These are phyloP conservation scores for Pichia kudriavzevii DNA, from an alignment of 1,139 yeast genomes.

Conservation along the genomic window DNA sequence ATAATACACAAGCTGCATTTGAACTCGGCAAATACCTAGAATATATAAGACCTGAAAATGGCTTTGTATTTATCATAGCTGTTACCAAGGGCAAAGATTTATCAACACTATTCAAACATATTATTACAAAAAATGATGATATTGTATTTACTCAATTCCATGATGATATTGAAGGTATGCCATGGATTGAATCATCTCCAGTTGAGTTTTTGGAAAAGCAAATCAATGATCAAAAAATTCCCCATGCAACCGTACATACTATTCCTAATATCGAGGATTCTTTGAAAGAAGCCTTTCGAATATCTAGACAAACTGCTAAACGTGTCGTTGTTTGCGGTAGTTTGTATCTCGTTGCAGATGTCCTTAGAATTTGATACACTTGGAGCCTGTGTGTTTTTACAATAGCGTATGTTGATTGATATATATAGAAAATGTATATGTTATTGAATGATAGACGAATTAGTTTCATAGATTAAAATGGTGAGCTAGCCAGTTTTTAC, in stretches of 20 bases:
- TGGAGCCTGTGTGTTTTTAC: too few species aligned
- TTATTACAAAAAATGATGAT: conserved; percentile 44
- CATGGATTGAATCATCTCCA: conserved; percentile 53
- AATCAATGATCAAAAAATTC: conserved; percentile 31
- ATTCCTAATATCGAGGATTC: conserved; percentile 18
- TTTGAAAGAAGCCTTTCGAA: conserved; percentile 16
- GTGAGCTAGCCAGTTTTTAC: conserved; percentile 5
- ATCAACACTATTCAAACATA: conserved; percentile 41
- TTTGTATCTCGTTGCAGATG: conserved; percentile 66
- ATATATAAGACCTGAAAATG: conserved; percentile 22
- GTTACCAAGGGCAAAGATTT: conserved; percentile 69
- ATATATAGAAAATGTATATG: too few species aligned
- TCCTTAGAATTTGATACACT: conserved; percentile 34
- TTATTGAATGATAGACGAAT: too few species aligned
- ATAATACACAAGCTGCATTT: conserved; percentile 74
- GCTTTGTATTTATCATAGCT: conserved; percentile 60
- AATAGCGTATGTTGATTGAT: too few species aligned
- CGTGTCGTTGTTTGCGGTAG: conserved; percentile 63
- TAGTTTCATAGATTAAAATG: too few species aligned
- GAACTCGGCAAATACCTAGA: conserved; percentile 48
- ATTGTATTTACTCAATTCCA: conserved; percentile 60
- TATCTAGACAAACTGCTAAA: conserved; percentile 10
- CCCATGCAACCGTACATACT: conserved; percentile 23
- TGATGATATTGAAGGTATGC: conserved; percentile 71
- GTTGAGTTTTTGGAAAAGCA: conserved; percentile 2